Evolutionary conservation across 768 basidiomycete genomes (phyloP).

Genomic region (Favolaschia claudopus): DNA sequence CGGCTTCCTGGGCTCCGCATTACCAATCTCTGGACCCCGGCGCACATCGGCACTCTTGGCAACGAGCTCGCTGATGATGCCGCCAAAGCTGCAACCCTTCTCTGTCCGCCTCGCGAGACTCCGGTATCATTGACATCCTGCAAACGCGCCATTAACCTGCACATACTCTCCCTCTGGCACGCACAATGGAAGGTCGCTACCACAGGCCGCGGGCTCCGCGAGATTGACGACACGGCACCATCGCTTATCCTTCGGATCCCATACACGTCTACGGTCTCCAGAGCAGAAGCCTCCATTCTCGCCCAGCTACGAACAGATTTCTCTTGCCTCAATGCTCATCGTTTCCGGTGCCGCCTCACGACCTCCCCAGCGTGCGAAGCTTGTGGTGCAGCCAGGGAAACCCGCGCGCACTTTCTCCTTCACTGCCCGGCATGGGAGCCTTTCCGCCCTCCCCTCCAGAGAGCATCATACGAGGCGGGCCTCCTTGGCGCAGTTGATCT

Average conservation of each 20-base stretch:
- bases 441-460: too few relatives aligned
- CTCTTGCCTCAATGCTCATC: background rate
- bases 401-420: background rate
- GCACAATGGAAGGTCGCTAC: too few relatives aligned
- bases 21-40: slow-evolving; percentile 1
- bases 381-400: background rate
- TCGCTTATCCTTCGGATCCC: background rate
- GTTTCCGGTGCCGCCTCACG: background rate
- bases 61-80: slow-evolving; percentile 6
- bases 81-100: background rate
- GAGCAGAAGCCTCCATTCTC: background rate
- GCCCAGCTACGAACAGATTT: too few relatives aligned
- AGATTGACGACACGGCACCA: too few relatives aligned
- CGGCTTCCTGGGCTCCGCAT: background rate
- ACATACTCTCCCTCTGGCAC: too few relatives aligned
- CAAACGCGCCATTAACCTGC: background rate
- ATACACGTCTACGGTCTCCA: background rate
- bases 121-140: background rate
- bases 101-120: background rate
- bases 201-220: too few relatives aligned
- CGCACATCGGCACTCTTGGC: background rate
- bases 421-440: too few relatives aligned
- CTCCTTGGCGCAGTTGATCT: too few relatives aligned
- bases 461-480: too few relatives aligned
- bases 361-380: background rate